Base-by-base conservation (phyloP, 495 filamentous ascomycete genomes). In the Articulospora tetracladia region DNA sequence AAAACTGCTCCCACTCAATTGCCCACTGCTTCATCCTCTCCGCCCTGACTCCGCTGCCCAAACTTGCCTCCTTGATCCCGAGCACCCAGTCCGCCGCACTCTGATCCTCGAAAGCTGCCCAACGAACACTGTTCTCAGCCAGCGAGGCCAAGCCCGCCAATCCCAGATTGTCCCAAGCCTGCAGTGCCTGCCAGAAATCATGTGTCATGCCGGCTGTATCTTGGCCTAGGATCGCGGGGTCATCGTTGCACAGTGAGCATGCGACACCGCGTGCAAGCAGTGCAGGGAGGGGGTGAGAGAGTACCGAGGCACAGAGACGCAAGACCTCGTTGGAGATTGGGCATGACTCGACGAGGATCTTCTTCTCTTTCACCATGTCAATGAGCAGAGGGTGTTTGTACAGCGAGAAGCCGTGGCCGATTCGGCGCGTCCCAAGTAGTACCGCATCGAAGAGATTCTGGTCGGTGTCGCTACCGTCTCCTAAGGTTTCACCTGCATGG, bases 321-420 rank as follows among this genome's bases (percentile, higher is more conserved):
- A 93, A 79, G 12, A 92, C 82, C 66, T 93, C 90, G 70, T 93
- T 94, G 3, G 86, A 91, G 61, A 93, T 89, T 0, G 92, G 91
- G 68, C 90, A 96, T 66, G 83, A 88, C 70, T 98, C 94, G 51
- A 97, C 73, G 6, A 96, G 77, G 60, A 98, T 93, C 58, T 86
- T 86, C 71, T 89, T 92, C 58, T 95, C 88, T 66, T 92, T 92
- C 60, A 96, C 82, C 66, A 95, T 83, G 56, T 94, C 86, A 49
- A 94, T 83, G 47, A 98, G 84, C 12, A 94, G 81, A 0, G 94
- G 94, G 71, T 98, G 94, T 69, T 93, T 95, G 76, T 87, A 93
- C 1, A 98, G 77, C 0, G 88, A 91, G 69, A 88, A 92, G 1
- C 86, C 93, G 65, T 97, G 90, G 7, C 93, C 92, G 46, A 98